Evolutionary conservation across 73 alveolate species (phyloP).

Genomic region (Effrenium voratum): DNA sequence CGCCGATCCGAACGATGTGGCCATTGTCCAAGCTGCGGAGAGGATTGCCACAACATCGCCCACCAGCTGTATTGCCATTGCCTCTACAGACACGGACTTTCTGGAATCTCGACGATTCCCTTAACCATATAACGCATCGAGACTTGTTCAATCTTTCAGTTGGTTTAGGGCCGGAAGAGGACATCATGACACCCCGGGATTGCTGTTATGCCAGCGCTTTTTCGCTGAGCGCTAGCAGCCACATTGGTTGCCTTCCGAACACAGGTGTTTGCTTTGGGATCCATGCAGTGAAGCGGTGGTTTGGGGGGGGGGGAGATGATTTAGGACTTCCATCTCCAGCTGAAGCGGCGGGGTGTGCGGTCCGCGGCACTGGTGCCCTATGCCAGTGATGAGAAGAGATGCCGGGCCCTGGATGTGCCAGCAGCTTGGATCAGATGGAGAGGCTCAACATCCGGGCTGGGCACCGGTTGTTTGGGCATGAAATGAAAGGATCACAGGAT

Average conservation of each 20-base stretch:
- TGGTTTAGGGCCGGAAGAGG: too few species aligned
- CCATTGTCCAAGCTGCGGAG: constrained; percentile 43
- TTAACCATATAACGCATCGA: too few species aligned
- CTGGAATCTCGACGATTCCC: background rate
- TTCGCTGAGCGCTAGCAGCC: too few species aligned
- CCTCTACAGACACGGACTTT: constrained; percentile 80
- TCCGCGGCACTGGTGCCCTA: constrained; percentile 79
- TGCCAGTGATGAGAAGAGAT: constrained; percentile 62
- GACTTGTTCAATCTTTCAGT: too few species aligned
- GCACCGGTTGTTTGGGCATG: too few species aligned
- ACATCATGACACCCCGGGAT: too few species aligned
- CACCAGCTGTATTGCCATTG: constrained; percentile 54
- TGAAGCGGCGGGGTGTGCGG: constrained; percentile 10
- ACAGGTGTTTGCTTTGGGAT: too few species aligned
- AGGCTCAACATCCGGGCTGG: background rate
- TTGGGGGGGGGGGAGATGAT: too few species aligned
- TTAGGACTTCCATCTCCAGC: constrained; percentile 38
- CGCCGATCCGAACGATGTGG: constrained; percentile 65
- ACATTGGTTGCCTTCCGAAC: too few species aligned
- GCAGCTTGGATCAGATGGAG: background rate
- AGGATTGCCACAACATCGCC: constrained; percentile 2
- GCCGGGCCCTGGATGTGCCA: constrained; percentile 29
- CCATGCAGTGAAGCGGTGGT: too few species aligned
- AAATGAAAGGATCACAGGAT: too few species aligned
- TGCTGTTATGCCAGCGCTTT: too few species aligned